Conservation (phyloP, 2,329 filamentous ascomycete species). For the Sporothrix luriei region DNA sequence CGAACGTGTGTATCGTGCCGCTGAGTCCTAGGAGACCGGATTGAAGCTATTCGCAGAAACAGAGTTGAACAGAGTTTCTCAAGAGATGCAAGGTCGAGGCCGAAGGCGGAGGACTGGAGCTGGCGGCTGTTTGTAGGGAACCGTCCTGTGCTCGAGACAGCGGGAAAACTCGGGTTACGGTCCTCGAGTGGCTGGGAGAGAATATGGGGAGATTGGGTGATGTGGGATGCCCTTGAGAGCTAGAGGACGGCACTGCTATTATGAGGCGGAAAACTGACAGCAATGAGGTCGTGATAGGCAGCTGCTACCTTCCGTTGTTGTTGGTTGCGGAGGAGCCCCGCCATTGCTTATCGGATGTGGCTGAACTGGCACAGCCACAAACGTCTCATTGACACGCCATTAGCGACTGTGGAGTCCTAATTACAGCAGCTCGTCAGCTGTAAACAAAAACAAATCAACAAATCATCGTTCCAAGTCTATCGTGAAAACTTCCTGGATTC, state of each 20-base stretch:
- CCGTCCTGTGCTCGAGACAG: neutral
- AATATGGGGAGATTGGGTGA: neutral
- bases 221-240: too few species aligned
- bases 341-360: slow-evolving; percentile 19
- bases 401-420: too few species aligned
- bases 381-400: neutral
- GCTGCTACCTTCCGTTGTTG: slow-evolving; percentile 19
- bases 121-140: neutral
- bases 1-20: neutral
- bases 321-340: slow-evolving; percentile 14
- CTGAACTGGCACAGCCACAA: slow-evolving; percentile 11
- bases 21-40: neutral
- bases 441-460: neutral
- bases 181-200: too few species aligned
- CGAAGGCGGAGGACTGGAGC: slow-evolving; percentile 6
- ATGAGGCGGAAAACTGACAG: neutral
- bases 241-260: neutral
- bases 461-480: neutral
- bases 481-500: too few species aligned
- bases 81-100: neutral
- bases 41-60: too few species aligned
- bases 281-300: slow-evolving; percentile 13
- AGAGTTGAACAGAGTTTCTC: neutral
- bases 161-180: neutral
- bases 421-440: too few species aligned